Conservation (phyloP, 306 rosid species). For the Vigna unguiculata region DNA sequence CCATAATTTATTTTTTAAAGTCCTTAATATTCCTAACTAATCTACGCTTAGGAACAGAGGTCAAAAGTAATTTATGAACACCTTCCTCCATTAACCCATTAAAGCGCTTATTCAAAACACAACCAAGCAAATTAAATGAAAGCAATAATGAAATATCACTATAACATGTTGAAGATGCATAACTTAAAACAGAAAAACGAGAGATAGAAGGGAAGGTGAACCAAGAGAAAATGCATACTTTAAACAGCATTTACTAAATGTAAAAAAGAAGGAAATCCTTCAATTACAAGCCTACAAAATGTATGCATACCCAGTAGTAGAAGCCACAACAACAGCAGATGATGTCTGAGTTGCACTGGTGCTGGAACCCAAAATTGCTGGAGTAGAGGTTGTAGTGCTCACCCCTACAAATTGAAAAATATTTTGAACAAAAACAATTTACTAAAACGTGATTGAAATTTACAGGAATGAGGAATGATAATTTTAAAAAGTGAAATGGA, state of each 20-base stretch:
- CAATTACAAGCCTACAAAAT: not conserved
- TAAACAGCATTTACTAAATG: not conserved
- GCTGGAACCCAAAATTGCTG: constrained; percentile 58
- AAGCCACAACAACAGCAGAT: constrained; percentile 67
- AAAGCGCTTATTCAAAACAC: no score
- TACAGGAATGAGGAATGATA: constrained; percentile 5
- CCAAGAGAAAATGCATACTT: constrained; percentile 8
- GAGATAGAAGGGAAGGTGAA: not conserved
- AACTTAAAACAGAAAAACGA: constrained; percentile 23
- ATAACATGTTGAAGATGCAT: constrained; percentile 7
- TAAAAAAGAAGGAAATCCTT: not conserved
- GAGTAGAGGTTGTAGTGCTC: constrained; percentile 55
- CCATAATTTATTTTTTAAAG: no score
- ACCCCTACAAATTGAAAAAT: constrained; percentile 56
- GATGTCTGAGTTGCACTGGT: constrained; percentile 66
- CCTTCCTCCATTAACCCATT: no score
- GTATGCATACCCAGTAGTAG: constrained; percentile 77
- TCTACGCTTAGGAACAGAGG: no score
- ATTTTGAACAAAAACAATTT: not conserved
- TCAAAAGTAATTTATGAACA: no score
- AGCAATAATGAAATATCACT: constrained; percentile 16
- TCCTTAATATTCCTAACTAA: no score
- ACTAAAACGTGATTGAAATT: not conserved
- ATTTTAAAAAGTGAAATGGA: not conserved
- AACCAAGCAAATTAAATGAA: constrained; percentile 12